phyloP scores from a whole-genome alignment of 768 basidiomycete genomes.

The Tulasnella sp. region DNA sequence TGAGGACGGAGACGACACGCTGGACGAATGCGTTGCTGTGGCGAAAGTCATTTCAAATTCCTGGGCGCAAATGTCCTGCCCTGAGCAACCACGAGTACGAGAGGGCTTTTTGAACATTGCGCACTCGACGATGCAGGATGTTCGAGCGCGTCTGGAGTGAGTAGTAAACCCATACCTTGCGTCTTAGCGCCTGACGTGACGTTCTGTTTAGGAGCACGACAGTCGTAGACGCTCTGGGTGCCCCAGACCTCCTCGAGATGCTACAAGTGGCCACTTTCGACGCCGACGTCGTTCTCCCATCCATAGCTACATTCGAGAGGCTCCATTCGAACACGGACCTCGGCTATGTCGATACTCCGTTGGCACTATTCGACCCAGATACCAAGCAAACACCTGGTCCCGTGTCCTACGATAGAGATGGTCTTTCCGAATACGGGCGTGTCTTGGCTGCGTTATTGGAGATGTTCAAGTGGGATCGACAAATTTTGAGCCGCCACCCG shows the following conservation, averaged over 20 bases:
- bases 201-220: neutral
- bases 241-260: neutral
- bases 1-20: slow-evolving; percentile 9
- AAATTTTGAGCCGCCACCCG: slow-evolving; percentile 52
- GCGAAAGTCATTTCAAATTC: neutral
- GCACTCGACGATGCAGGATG: neutral
- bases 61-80: neutral
- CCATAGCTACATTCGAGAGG: neutral
- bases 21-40: neutral
- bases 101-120: neutral
- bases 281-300: neutral
- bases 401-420: slow-evolving; percentile 42
- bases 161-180: neutral
- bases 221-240: neutral
- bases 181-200: neutral
- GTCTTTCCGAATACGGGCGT: slow-evolving; percentile 63
- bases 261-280: neutral
- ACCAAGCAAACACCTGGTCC: slow-evolving; percentile 5
- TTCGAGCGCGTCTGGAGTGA: slow-evolving; percentile 11
- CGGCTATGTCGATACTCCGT: slow-evolving; percentile 28
- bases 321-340: slow-evolving; percentile 4
- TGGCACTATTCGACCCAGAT: slow-evolving; percentile 26
- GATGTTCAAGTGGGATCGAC: slow-evolving; percentile 55
- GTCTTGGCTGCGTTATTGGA: slow-evolving; percentile 53
- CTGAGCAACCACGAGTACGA: neutral